Conservation (phyloP, 2,329 filamentous ascomycete genomes). For the Dactylonectria estremocensis region DNA sequence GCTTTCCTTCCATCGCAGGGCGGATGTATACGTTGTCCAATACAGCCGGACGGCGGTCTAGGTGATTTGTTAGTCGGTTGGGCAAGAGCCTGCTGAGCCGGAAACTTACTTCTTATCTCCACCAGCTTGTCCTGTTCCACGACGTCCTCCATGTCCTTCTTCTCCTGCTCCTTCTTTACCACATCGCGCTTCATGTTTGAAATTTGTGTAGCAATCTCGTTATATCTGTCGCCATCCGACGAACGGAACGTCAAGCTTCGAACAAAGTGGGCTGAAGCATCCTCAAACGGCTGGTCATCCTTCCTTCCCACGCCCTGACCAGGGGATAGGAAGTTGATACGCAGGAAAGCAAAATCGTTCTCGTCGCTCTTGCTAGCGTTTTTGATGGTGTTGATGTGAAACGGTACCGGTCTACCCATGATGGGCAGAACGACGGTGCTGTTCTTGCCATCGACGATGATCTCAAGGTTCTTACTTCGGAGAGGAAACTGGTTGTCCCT, state of each 20-base stretch:
- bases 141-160: slow-evolving; percentile 99
- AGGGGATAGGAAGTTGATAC: slow-evolving; percentile 97
- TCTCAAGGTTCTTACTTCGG: slow-evolving; percentile 86
- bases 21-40: slow-evolving; percentile 97
- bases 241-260: slow-evolving; percentile 96
- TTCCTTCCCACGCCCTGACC: slow-evolving; percentile 97
- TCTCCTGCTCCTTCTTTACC: slow-evolving; percentile 94
- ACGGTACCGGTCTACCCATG: slow-evolving; percentile 97
- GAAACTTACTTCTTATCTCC: slow-evolving; percentile 86
- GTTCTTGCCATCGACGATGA: slow-evolving; percentile 93
- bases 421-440: slow-evolving; percentile 93
- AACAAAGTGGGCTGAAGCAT: slow-evolving; percentile 95
- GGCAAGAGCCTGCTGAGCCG: not conserved
- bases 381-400: slow-evolving; percentile 98
- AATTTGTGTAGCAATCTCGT: slow-evolving; percentile 92
- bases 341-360: slow-evolving; percentile 91
- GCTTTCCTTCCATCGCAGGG: slow-evolving; percentile 95
- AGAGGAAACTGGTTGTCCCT: slow-evolving; percentile 93
- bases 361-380: slow-evolving; percentile 99
- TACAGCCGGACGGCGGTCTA: slow-evolving; percentile 89
- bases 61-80: slow-evolving; percentile 56
- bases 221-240: slow-evolving; percentile 88
- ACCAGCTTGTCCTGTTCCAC: slow-evolving; percentile 98
- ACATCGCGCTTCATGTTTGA: slow-evolving; percentile 96
- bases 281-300: slow-evolving; percentile 98